These are phyloP conservation scores for Phytopythium kandeliae DNA, from an alignment of 352 stramenopile species.

Conservation along the genomic window DNA sequence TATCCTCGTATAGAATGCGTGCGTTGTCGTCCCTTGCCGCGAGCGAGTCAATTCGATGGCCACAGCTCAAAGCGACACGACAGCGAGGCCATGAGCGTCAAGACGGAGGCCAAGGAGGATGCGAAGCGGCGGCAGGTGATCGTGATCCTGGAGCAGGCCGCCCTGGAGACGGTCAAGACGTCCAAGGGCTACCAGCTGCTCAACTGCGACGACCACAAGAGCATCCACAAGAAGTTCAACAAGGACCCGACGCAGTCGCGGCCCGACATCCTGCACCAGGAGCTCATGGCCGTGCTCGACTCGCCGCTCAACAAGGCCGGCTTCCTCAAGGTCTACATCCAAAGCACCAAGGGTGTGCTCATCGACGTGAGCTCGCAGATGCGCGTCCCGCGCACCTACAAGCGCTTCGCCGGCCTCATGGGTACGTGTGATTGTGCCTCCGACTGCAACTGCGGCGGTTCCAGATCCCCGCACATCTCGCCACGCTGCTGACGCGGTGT, in stretches of 20 bases:
- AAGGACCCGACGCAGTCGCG: conserved; percentile 96
- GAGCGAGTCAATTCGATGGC: too few relatives aligned
- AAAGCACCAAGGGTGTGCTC: conserved; percentile 96
- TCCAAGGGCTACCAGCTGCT: conserved; percentile 98
- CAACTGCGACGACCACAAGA: conserved; percentile 99
- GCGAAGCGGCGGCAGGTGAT: conserved; percentile 91
- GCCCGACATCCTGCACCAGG: conserved; percentile 99
- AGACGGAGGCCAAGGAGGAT: conserved; percentile 72
- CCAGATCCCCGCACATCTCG: too few relatives aligned
- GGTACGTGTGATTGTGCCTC: conserved; percentile 42
- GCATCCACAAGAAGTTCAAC: conserved; percentile 93
- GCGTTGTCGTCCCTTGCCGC: too few relatives aligned
- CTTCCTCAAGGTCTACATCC: conserved; percentile 97
- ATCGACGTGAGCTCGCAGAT: conserved; percentile 98
- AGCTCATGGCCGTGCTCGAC: conserved; percentile 98
- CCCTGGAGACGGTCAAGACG: conserved; percentile 99
- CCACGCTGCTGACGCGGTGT: too few relatives aligned
- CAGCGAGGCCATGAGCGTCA: conserved; percentile 21
- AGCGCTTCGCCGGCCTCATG: conserved; percentile 96
- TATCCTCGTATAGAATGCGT: too few relatives aligned
- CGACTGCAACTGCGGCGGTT: too few relatives aligned
- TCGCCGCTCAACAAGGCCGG: conserved; percentile 99
- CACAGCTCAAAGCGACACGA: background rate
- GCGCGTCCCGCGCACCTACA: conserved; percentile 99
- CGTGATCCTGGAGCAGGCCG: conserved; percentile 97